Conservation (phyloP, 305 asterid species). For the Fraxinus sp. region DNA sequence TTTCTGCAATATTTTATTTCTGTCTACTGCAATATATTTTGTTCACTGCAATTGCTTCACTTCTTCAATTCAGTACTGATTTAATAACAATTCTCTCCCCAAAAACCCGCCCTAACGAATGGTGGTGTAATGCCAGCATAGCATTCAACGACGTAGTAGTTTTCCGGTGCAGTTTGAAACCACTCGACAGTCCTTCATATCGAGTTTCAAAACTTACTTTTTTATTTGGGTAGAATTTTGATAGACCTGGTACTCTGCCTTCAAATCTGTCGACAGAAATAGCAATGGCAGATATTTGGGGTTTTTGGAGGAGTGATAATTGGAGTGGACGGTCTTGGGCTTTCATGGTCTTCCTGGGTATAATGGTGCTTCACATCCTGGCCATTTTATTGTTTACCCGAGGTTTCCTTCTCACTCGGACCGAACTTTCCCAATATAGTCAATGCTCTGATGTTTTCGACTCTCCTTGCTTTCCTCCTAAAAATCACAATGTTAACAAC, state of each 20-base stretch:
- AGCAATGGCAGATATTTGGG: slow-evolving; percentile 3
- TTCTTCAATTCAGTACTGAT: too few species aligned
- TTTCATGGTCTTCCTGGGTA: slow-evolving; percentile 47
- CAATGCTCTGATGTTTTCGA: slow-evolving; percentile 61
- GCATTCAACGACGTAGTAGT: background rate
- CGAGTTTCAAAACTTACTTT: background rate
- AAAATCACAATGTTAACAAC: slow-evolving; percentile 27
- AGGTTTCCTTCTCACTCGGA: slow-evolving; percentile 93
- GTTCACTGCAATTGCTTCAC: too few species aligned
- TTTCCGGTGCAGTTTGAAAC: background rate
- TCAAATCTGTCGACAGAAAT: background rate
- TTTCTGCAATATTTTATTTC: too few species aligned
- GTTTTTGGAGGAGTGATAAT: slow-evolving; percentile 28
- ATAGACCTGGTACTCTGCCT: background rate
- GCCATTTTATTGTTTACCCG: slow-evolving; percentile 71
- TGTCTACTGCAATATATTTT: too few species aligned
- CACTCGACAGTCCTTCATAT: background rate
- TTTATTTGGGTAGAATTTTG: background rate
- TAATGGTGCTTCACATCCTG: slow-evolving; percentile 56
- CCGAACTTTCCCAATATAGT: slow-evolving; percentile 76
- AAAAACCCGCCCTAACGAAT: background rate
- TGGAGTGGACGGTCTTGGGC: slow-evolving; percentile 51
- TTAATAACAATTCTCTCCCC: too few species aligned
- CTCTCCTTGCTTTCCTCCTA: slow-evolving; percentile 67
- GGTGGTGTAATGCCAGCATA: background rate